These are phyloP conservation scores for Podosphaera leucotricha DNA, from an alignment of 2,329 filamentous ascomycete species.

Conservation along the genomic window DNA sequence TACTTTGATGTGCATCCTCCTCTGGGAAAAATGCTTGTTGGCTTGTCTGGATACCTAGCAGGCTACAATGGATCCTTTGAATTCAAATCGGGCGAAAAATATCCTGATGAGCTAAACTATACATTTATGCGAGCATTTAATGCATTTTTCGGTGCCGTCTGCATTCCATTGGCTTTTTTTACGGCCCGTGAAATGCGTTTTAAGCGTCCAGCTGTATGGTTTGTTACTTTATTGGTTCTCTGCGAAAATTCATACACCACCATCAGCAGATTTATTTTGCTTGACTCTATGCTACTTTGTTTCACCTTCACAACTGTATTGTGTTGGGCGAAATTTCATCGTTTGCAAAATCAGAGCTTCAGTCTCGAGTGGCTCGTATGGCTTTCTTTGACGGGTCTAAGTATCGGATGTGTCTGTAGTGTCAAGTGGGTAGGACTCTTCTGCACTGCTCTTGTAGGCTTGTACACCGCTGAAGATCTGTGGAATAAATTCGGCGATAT, in stretches of 20 bases:
- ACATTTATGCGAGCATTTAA: constrained; percentile 99
- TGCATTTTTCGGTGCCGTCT: constrained; percentile 76
- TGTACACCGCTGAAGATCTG: constrained; percentile 89
- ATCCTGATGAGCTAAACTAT: constrained; percentile 83
- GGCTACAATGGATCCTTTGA: constrained; percentile 99
- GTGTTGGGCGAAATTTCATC: constrained; percentile 94
- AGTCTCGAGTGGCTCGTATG: constrained; percentile 82
- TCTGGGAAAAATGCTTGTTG: constrained; percentile 94
- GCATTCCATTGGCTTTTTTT: constrained; percentile 82
- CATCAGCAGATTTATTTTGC: constrained; percentile 90
- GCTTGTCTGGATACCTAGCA: constrained; percentile 82
- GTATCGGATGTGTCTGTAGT: constrained; percentile 93
- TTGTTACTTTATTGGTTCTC: constrained; percentile 87
- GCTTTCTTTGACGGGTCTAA: constrained; percentile 81
- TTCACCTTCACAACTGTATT: constrained; percentile 96
- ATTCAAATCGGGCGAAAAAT: constrained; percentile 95
- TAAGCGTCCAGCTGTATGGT: constrained; percentile 69
- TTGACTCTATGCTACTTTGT: constrained; percentile 96
- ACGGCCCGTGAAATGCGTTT: constrained; percentile 82
- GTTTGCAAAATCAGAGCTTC: constrained; percentile 65
- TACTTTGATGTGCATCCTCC: constrained; percentile 96
- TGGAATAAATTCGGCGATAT: constrained; percentile 95
- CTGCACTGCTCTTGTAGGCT: constrained; percentile 75
- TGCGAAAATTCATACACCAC: constrained; percentile 99
- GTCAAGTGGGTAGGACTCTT: constrained; percentile 98